Percentiles rank a stretch among this genome's conserved stretches.
These are phyloP conservation scores for Diplodia intermedia DNA, from an alignment of 2,329 filamentous ascomycete species.

Conservation along the genomic window DNA sequence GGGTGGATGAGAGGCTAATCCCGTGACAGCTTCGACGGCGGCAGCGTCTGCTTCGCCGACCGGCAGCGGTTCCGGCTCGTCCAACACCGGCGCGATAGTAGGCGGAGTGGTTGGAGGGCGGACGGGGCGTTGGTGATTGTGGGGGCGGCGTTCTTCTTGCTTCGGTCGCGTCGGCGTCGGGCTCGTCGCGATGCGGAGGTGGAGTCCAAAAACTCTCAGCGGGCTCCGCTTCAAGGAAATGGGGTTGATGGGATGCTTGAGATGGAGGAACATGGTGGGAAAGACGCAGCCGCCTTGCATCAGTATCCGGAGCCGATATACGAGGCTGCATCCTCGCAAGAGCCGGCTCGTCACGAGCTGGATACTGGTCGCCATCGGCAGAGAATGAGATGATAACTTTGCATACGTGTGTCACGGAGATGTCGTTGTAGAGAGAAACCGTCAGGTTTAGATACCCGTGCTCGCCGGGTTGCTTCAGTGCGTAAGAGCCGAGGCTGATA, in stretches of 20 bases:
- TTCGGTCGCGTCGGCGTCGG: not conserved
- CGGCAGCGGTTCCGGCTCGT: not conserved
- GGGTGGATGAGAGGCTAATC: too few relatives aligned
- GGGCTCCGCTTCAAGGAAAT: not conserved
- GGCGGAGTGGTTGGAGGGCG: slow-evolving; percentile 1
- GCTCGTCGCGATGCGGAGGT: not conserved
- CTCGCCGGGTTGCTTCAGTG: not conserved
- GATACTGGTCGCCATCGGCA: not conserved
- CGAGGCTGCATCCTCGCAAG: not conserved
- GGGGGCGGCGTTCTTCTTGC: not conserved
- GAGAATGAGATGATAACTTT: not conserved
- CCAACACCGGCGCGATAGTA: not conserved
- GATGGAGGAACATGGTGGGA: not conserved
- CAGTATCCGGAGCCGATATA: not conserved
- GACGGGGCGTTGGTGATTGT: not conserved
- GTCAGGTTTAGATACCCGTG: too few relatives aligned
- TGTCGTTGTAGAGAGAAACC: not conserved
- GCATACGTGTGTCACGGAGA: too few relatives aligned
- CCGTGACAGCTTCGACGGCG: too few relatives aligned
- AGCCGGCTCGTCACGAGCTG: not conserved
- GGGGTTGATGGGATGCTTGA: not conserved
- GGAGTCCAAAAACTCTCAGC: not conserved
- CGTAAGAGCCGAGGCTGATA: not conserved
- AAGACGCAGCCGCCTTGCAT: not conserved
- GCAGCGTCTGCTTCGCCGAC: not conserved